phyloP scores from a whole-genome alignment of 139 green algal species.

The Protoeuglena noctilucae region DNA sequence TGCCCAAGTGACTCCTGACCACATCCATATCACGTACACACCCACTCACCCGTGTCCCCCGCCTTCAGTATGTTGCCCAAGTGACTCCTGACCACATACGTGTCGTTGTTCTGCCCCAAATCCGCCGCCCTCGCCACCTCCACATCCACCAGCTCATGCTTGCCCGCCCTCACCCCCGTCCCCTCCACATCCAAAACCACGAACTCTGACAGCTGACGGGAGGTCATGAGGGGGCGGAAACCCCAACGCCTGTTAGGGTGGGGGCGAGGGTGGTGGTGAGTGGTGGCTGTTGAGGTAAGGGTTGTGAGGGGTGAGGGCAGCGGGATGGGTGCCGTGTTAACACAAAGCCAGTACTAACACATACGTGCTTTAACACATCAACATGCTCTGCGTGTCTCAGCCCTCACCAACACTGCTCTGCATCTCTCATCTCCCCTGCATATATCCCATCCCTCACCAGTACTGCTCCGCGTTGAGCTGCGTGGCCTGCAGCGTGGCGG shows the following conservation, averaged over 20 bases:
- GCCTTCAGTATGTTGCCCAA: conserved; percentile 69
- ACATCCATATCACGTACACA: no score
- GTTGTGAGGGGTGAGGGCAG: no score
- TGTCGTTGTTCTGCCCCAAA: conserved; percentile 78
- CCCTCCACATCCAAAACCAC: conserved; percentile 81
- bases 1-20: no score
- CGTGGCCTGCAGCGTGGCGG: conserved; percentile 38
- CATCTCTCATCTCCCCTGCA: no score
- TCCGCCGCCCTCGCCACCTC: conserved; percentile 62
- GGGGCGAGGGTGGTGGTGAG: no score
- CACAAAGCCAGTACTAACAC: no score
- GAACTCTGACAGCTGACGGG: conserved; percentile 62
- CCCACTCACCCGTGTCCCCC: conserved; percentile 66
- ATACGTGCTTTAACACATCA: no score
- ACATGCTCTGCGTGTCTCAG: no score
- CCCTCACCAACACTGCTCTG: no score
- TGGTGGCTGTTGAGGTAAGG: no score
- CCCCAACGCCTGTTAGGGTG: conserved; percentile 53
- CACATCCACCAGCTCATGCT: conserved; percentile 31
- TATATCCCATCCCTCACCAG: no score
- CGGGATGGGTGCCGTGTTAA: no score
- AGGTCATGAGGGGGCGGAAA: conserved; percentile 42
- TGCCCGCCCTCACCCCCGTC: conserved; percentile 1
- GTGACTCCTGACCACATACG: conserved; percentile 57
- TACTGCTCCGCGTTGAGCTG: background rate